These are phyloP conservation scores for Crithidia acanthocephali DNA, from an alignment of 208 protist species.

Conservation along the genomic window DNA sequence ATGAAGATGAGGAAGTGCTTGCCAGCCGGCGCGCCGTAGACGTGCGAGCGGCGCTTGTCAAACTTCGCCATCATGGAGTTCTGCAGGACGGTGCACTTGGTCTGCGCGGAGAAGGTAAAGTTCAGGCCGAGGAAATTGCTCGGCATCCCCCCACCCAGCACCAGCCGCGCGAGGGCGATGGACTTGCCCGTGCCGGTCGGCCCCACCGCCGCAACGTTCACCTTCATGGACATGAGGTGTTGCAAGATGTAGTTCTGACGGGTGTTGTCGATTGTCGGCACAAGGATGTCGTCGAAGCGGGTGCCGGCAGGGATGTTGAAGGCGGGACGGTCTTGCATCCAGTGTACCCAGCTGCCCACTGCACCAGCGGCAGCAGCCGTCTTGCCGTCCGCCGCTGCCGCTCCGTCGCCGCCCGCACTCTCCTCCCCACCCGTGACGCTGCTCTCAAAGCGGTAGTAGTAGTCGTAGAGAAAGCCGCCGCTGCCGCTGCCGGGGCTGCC, in stretches of 20 bases:
- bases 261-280: slow-evolving; percentile 95
- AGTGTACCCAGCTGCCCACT: slow-evolving; percentile 64
- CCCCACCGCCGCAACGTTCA: slow-evolving; percentile 90
- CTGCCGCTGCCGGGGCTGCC: background rate
- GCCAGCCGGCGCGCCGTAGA: slow-evolving; percentile 87
- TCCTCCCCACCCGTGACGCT: background rate
- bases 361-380: slow-evolving; percentile 5
- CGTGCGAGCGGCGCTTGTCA: slow-evolving; percentile 93
- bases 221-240: slow-evolving; percentile 74
- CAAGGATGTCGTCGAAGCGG: slow-evolving; percentile 92
- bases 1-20: slow-evolving; percentile 95
- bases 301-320: slow-evolving; percentile 62
- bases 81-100: slow-evolving; percentile 89
- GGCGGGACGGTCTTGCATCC: slow-evolving; percentile 45
- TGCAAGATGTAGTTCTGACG: slow-evolving; percentile 90
- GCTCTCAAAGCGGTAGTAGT: slow-evolving; percentile 75
- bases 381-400: slow-evolving; percentile 28
- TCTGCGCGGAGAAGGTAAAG: slow-evolving; percentile 95
- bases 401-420: slow-evolving; percentile 39
- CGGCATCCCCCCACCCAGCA: slow-evolving; percentile 84
- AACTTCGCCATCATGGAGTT: slow-evolving; percentile 94
- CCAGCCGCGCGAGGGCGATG: slow-evolving; percentile 78
- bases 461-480: slow-evolving; percentile 94
- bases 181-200: slow-evolving; percentile 96
- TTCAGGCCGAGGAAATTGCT: slow-evolving; percentile 80